A percentile compares a stretch with the other conserved stretches of the same genome.
Conservation (phyloP, 306 rosid genomes). For the Prinsepia uniflora region DNA sequence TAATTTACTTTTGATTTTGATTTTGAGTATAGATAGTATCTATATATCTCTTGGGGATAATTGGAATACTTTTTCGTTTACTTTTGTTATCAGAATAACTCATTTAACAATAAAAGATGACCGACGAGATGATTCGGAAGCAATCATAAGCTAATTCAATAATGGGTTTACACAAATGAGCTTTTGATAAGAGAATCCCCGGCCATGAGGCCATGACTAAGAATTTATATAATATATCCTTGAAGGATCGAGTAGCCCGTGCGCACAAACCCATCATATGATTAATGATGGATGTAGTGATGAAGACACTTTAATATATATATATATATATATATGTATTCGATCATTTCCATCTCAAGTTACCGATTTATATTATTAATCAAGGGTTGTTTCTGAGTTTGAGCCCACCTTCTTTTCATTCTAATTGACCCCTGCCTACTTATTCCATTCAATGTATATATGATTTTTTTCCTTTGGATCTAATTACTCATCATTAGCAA, state of each 20-base stretch:
- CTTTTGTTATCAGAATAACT: too few relatives aligned
- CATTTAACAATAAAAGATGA: background rate
- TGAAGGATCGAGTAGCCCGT: conserved; percentile 27
- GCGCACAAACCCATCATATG: conserved; percentile 17
- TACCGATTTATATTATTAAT: conserved; percentile 13
- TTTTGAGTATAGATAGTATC: background rate
- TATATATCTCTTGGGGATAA: background rate
- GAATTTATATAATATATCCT: conserved; percentile 3
- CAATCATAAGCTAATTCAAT: conserved; percentile 15
- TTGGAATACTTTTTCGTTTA: too few relatives aligned
- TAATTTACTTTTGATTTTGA: background rate
- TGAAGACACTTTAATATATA: background rate
- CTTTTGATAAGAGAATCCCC: conserved; percentile 14
- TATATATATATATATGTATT: too few relatives aligned
- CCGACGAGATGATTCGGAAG: background rate
- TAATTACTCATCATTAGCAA: too few relatives aligned
- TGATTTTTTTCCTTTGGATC: background rate
- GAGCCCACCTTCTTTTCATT: conserved; percentile 30
- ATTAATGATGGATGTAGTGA: background rate
- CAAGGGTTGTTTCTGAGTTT: conserved; percentile 28
- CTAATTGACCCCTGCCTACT: conserved; percentile 20
- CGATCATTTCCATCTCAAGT: conserved; percentile 11
- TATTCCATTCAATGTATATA: conserved; percentile 25
- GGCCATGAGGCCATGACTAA: conserved; percentile 4
- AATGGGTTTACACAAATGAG: conserved; percentile 1